Evolutionary conservation across 352 stramenopile genomes (phyloP).

Genomic region (Globisporangium alternatum): DNA sequence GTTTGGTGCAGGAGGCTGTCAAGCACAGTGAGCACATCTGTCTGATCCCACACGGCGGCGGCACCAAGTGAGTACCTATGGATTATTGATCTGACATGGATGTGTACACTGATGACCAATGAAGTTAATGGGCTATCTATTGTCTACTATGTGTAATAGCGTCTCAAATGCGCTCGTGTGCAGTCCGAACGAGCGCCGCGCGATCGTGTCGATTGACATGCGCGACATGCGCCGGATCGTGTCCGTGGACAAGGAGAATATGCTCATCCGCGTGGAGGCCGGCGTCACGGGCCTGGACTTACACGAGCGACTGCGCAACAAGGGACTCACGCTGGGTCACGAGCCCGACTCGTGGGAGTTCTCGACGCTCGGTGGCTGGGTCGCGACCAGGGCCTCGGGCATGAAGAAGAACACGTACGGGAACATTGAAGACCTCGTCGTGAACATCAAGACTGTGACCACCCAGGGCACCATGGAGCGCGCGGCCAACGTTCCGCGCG

Average conservation of each 20-base stretch:
- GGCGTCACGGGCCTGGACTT: conserved; percentile 90
- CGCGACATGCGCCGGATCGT: conserved; percentile 82
- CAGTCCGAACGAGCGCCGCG: conserved; percentile 63
- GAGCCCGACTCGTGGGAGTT: conserved; percentile 94
- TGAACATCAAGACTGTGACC: conserved; percentile 81
- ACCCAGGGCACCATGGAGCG: conserved; percentile 54
- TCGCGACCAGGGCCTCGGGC: conserved; percentile 90
- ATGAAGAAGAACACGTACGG: conserved; percentile 96
- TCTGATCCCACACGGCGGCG: conserved; percentile 93
- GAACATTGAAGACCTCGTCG: conserved; percentile 94
- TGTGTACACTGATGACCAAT: background rate
- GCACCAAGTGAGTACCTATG: conserved; percentile 83
- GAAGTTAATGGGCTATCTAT: background rate
- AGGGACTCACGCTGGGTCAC: conserved; percentile 90
- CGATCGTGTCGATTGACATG: conserved; percentile 94
- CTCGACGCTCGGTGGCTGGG: conserved; percentile 90
- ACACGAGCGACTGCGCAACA: conserved; percentile 78
- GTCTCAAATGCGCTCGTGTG: conserved; percentile 68
- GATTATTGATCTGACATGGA: background rate
- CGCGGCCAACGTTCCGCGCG: conserved; percentile 57
- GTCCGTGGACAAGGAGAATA: conserved; percentile 82
- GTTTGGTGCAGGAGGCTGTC: conserved; percentile 73
- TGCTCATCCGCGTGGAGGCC: conserved; percentile 82
- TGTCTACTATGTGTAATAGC: conserved; percentile 12
- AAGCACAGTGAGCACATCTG: conserved; percentile 65